These are phyloP conservation scores for Fusarium musae DNA, from an alignment of 2,329 filamentous ascomycete genomes.

Conservation along the genomic window DNA sequence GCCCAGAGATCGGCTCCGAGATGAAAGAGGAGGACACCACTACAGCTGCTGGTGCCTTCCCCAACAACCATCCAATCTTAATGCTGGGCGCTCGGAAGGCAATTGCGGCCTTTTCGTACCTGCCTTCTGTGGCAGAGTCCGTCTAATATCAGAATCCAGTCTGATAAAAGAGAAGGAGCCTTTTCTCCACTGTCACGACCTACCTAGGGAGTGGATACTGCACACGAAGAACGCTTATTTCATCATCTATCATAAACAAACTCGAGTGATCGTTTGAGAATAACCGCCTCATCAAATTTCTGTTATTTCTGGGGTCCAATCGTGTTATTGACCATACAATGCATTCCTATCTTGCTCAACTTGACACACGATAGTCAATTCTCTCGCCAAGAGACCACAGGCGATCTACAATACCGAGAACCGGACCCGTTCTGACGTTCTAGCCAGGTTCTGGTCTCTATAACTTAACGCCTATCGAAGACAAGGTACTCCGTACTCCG, in stretches of 20 bases:
- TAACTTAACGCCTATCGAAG: constrained; percentile 1
- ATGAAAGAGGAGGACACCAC: constrained; percentile 6
- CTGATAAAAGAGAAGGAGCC: background rate
- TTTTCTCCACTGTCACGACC: background rate
- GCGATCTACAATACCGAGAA: constrained; percentile 25
- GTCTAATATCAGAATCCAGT: background rate
- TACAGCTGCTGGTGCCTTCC: background rate
- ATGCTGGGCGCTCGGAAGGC: background rate
- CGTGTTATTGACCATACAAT: background rate
- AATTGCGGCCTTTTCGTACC: constrained; percentile 11
- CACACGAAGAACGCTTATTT: background rate
- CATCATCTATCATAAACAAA: background rate
- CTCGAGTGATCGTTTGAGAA: background rate
- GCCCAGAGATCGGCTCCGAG: constrained; percentile 18
- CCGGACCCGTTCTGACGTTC: constrained; percentile 18
- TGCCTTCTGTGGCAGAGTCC: constrained; percentile 27
- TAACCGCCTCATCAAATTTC: background rate
- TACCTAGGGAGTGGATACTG: background rate
- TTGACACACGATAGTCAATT: background rate
- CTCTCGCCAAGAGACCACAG: background rate
- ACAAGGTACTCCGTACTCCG: background rate
- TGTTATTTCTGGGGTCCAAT: background rate
- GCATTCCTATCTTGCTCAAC: background rate
- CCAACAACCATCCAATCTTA: constrained; percentile 10
- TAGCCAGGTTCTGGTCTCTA: constrained; percentile 22